phyloP scores from a whole-genome alignment of 2,329 filamentous ascomycete species.

The Proliferodiscus dingleyae region DNA sequence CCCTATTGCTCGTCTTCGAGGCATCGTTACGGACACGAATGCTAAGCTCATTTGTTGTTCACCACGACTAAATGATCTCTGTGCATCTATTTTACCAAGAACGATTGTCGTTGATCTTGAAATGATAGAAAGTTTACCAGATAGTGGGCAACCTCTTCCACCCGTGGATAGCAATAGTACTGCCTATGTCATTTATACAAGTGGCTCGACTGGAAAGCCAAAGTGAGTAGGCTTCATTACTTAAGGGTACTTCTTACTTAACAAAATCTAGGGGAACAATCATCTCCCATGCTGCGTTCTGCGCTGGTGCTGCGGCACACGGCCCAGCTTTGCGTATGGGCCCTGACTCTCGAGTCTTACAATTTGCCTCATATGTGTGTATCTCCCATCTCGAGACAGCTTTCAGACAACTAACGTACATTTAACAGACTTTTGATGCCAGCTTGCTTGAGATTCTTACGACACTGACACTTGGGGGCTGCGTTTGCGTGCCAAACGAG shows the following conservation, averaged over 20 bases:
- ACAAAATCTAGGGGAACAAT: not conserved
- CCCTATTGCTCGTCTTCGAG: constrained; percentile 23
- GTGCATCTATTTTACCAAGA: not conserved
- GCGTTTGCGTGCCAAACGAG: constrained; percentile 37
- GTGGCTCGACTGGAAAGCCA: constrained; percentile 29
- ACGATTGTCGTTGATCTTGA: constrained; percentile 1
- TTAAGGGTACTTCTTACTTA: not conserved
- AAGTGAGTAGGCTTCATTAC: constrained; percentile 7
- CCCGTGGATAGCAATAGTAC: constrained; percentile 1
- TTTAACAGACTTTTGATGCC: constrained; percentile 34
- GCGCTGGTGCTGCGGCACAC: constrained; percentile 8
- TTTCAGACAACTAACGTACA: not conserved
- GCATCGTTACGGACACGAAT: constrained; percentile 10
- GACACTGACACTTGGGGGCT: constrained; percentile 34
- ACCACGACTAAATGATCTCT: constrained; percentile 1
- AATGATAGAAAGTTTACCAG: constrained; percentile 3
- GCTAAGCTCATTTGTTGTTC: constrained; percentile 13
- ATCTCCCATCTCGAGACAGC: not conserved
- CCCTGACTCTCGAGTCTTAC: constrained; percentile 2
- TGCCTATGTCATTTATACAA: constrained; percentile 25
- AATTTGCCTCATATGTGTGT: constrained; percentile 6
- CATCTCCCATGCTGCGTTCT: constrained; percentile 18
- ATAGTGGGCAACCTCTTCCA: not conserved
- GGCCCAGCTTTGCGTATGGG: not conserved
- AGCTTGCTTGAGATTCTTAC: constrained; percentile 34